phyloP scores from a whole-genome alignment of 2,329 filamentous ascomycete genomes.

The Penicillium janthinellum region DNA sequence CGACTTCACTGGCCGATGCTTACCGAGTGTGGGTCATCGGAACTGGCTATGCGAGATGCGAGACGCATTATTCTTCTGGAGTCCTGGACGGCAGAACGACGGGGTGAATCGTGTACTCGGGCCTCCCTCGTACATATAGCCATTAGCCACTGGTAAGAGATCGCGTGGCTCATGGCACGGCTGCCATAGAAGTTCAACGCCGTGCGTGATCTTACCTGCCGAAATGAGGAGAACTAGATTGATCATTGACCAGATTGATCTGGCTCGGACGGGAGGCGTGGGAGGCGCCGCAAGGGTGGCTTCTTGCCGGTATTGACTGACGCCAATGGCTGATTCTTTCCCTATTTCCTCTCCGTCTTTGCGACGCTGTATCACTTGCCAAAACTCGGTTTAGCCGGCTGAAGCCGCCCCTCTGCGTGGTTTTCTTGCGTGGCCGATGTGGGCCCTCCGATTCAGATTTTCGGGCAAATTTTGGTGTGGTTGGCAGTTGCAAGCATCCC shows the following conservation, averaged over 20 bases:
- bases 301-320: not conserved
- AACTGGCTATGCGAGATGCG: conserved; percentile 6
- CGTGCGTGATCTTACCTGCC: not conserved
- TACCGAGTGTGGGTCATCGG: conserved; percentile 22
- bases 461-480: not conserved
- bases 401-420: not conserved
- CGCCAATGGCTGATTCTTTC: not conserved
- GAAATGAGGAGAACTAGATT: not conserved
- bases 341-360: not conserved
- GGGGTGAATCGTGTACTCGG: not conserved
- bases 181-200: not conserved
- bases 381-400: not conserved
- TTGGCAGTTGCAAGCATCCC: not conserved
- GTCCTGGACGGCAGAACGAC: not conserved
- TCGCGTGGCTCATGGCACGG: not conserved
- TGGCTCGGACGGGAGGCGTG: not conserved
- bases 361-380: not conserved
- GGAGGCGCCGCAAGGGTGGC: not conserved
- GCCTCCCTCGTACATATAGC: not conserved
- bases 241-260: not conserved
- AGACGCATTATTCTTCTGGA: not conserved
- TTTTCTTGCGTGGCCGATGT: not conserved
- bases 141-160: not conserved
- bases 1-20: conserved; percentile 11
- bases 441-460: not conserved